Evolutionary conservation across 208 protist genomes (phyloP).

Genomic region (Trypanosoma vivax): DNA sequence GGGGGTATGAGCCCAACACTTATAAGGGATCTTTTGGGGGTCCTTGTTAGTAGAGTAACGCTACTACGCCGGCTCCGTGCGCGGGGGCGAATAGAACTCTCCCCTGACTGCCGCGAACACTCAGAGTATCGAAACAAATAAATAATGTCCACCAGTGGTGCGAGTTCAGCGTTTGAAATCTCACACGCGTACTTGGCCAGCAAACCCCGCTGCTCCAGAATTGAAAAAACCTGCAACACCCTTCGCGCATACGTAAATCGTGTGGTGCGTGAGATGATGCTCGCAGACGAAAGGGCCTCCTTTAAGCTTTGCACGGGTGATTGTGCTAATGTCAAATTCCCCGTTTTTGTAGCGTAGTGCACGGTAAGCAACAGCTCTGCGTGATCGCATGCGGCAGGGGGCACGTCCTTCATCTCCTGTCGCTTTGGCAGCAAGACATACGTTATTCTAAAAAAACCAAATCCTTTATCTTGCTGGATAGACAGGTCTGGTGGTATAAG

Average conservation of each 20-base stretch:
- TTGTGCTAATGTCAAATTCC: constrained; percentile 10
- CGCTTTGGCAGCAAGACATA: constrained; percentile 23
- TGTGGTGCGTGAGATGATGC: constrained; percentile 10
- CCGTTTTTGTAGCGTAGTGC: constrained; percentile 10
- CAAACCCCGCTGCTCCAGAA: constrained; percentile 42
- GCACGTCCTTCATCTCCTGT: constrained; percentile 7
- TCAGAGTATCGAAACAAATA: constrained; percentile 22
- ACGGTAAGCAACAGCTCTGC: constrained; percentile 11
- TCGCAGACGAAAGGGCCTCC: background rate
- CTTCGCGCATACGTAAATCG: constrained; percentile 37
- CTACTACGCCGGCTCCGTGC: background rate
- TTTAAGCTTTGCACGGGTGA: constrained; percentile 11
- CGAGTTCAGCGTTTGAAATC: constrained; percentile 29
- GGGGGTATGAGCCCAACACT: constrained; percentile 40
- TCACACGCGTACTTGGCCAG: constrained; percentile 60
- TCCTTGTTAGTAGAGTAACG: background rate
- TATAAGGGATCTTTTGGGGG: constrained; percentile 15
- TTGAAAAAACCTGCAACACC: constrained; percentile 34
- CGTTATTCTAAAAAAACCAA: constrained; percentile 38
- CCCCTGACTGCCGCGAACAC: background rate
- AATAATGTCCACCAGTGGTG: constrained; percentile 34
- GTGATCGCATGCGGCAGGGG: constrained; percentile 7
- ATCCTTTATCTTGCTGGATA: constrained; percentile 6
- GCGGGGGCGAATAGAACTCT: background rate
- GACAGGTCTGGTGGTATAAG: constrained; percentile 16